These are phyloP conservation scores for Zymoseptoria brevis DNA, from an alignment of 2,329 filamentous ascomycete genomes.

Conservation along the genomic window DNA sequence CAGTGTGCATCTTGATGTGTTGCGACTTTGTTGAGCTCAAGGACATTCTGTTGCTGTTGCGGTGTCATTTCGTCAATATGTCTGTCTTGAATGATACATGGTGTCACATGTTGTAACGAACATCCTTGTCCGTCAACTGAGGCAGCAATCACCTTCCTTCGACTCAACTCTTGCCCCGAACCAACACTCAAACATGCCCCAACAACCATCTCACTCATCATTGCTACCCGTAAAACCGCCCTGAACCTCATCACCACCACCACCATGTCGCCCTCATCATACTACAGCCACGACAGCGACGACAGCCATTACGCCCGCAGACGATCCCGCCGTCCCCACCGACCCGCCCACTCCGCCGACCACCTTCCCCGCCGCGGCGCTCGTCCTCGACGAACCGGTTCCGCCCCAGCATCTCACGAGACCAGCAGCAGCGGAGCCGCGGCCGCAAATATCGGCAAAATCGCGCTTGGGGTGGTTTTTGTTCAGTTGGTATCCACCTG, in stretches of 20 bases:
- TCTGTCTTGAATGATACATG: too few relatives aligned
- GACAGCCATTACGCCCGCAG: background rate
- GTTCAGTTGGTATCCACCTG: slow-evolving; percentile 5
- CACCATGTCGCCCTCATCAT: background rate
- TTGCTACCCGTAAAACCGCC: too few relatives aligned
- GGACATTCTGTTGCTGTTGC: too few relatives aligned
- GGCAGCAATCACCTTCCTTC: too few relatives aligned
- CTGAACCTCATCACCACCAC: background rate
- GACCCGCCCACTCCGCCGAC: background rate
- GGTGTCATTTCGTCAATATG: too few relatives aligned
- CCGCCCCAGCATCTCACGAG: background rate
- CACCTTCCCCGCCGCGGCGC: background rate
- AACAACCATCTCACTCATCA: too few relatives aligned
- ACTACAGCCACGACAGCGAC: background rate
- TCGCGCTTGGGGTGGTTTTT: slow-evolving; percentile 8
- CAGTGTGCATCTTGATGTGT: too few relatives aligned
- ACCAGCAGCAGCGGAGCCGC: background rate
- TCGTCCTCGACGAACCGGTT: background rate
- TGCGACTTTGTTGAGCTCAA: too few relatives aligned
- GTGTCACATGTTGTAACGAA: too few relatives aligned
- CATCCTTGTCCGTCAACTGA: too few relatives aligned
- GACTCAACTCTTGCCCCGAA: too few relatives aligned
- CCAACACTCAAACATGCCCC: too few relatives aligned
- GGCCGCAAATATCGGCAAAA: slow-evolving; percentile 6
- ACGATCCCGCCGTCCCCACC: background rate